Conservation (phyloP, 2,329 filamentous ascomycete genomes). For the Aureobasidium sp. region DNA sequence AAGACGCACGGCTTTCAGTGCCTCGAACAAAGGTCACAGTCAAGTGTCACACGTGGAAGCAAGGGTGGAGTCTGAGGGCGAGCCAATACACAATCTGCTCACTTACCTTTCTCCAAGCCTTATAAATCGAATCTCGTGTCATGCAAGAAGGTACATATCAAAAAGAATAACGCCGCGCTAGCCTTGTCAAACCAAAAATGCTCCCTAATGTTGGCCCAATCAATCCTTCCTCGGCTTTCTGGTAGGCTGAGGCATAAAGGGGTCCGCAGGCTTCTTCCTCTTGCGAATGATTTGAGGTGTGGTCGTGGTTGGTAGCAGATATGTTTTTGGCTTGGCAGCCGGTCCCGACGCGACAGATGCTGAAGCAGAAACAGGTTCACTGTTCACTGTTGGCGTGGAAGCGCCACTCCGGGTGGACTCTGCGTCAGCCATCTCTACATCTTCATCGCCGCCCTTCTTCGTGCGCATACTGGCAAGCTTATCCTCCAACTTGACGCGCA, state of each 20-base stretch:
- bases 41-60: conserved; percentile 12
- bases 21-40: conserved; percentile 12
- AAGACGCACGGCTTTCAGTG: background rate
- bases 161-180: conserved; percentile 1
- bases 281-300: conserved; percentile 17
- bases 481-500: conserved; percentile 14
- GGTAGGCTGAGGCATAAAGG: conserved; percentile 24
- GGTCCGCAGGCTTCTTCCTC: conserved; percentile 22
- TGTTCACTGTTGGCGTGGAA: conserved; percentile 11
- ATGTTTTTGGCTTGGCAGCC: conserved; percentile 4
- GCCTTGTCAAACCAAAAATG: conserved; percentile 1
- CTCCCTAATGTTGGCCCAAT: background rate
- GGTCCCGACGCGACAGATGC: background rate
- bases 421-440: conserved; percentile 29
- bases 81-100: conserved; percentile 6
- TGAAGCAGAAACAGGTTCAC: background rate
- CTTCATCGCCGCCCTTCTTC: conserved; percentile 16
- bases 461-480: conserved; percentile 26
- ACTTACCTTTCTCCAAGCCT: conserved; percentile 11
- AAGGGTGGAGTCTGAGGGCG: background rate
- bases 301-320: background rate
- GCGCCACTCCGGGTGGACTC: conserved; percentile 14
- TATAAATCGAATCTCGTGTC: background rate
- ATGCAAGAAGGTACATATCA: background rate
- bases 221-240: conserved; percentile 11